A percentile compares a stretch with the other conserved stretches of the same genome.
These are phyloP conservation scores for baker's yeast (Saccharomyces cerevisiae) DNA, from an alignment of 805 yeast species.

Conservation along the genomic window DNA sequence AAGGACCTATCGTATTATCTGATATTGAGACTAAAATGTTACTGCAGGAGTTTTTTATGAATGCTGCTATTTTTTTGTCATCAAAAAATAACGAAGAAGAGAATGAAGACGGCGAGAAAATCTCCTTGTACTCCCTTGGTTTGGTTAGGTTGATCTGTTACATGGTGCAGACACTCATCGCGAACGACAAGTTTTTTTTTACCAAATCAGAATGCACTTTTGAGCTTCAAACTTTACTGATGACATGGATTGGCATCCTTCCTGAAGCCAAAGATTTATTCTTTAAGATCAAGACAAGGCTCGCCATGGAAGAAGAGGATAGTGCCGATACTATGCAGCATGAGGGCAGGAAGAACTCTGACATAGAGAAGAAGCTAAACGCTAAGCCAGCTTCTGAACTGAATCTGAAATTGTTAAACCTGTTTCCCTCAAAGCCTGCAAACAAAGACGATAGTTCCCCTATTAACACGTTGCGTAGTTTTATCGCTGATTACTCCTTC, in stretches of 20 bases:
- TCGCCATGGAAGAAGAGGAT: slow-evolving; percentile 5
- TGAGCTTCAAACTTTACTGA: slow-evolving; percentile 51
- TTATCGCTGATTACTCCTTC: slow-evolving; percentile 22
- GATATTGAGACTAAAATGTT: slow-evolving; percentile 58
- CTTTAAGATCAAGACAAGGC: slow-evolving; percentile 31
- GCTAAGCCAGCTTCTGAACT: slow-evolving; percentile 4
- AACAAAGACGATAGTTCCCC: slow-evolving; percentile 19
- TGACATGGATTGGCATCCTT: slow-evolving; percentile 55
- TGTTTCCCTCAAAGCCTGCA: slow-evolving; percentile 18
- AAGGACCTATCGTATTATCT: slow-evolving; percentile 46
- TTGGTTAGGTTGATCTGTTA: slow-evolving; percentile 51
- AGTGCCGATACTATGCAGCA: neutral
- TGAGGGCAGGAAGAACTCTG: slow-evolving; percentile 2
- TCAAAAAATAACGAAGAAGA: slow-evolving; percentile 28
- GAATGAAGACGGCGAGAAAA: slow-evolving; percentile 17
- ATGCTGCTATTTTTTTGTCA: slow-evolving; percentile 38
- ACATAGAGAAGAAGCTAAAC: neutral
- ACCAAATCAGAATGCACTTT: slow-evolving; percentile 45
- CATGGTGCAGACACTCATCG: slow-evolving; percentile 49
- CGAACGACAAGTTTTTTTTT: slow-evolving; percentile 37
- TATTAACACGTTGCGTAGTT: slow-evolving; percentile 18
- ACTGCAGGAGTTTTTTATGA: slow-evolving; percentile 61
- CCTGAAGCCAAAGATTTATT: slow-evolving; percentile 58
- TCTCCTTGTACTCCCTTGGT: slow-evolving; percentile 32
- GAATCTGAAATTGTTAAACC: slow-evolving; percentile 15